Conservation (phyloP, 2,329 filamentous ascomycete genomes). For the Arthrobotrys iridis region DNA sequence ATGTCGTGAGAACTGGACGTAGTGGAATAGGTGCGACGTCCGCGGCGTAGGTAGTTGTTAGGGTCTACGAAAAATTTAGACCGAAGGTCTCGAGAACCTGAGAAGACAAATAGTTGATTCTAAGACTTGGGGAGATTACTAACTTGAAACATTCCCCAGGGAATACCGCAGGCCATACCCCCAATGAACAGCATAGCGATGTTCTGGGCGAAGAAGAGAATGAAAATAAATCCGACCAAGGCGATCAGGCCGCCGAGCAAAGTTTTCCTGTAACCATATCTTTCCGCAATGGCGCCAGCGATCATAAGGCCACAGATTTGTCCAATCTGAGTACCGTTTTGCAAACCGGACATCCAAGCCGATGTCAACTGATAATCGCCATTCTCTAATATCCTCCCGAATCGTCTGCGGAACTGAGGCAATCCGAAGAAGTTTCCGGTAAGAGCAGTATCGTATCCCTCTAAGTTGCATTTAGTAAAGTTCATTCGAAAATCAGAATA, state of each 20-base stretch:
- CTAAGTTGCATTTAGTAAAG: conserved; percentile 61
- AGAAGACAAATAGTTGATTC: no score
- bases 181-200: conserved; percentile 58
- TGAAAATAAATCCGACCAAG: conserved; percentile 57
- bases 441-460: conserved; percentile 60
- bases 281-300: conserved; percentile 36
- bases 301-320: conserved; percentile 49
- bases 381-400: conserved; percentile 65
- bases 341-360: conserved; percentile 71
- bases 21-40: conserved; percentile 71
- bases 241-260: conserved; percentile 22
- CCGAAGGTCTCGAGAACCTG: no score
- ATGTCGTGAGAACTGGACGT: conserved; percentile 69
- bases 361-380: conserved; percentile 68
- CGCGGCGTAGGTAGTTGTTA: conserved; percentile 70
- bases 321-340: conserved; percentile 61
- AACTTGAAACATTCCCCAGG: conserved; percentile 62
- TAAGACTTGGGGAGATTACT: neutral
- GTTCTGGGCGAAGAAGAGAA: conserved; percentile 59
- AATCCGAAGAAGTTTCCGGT: conserved; percentile 64
- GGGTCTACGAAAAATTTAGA: conserved; percentile 24
- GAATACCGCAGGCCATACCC: conserved; percentile 56
- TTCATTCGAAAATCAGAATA: neutral
- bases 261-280: conserved; percentile 42
- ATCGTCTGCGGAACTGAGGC: conserved; percentile 69